A percentile compares a stretch with the other conserved stretches of the same genome.
Conservation (phyloP, 208 protist genomes). For the Trypanosoma melophagium region DNA sequence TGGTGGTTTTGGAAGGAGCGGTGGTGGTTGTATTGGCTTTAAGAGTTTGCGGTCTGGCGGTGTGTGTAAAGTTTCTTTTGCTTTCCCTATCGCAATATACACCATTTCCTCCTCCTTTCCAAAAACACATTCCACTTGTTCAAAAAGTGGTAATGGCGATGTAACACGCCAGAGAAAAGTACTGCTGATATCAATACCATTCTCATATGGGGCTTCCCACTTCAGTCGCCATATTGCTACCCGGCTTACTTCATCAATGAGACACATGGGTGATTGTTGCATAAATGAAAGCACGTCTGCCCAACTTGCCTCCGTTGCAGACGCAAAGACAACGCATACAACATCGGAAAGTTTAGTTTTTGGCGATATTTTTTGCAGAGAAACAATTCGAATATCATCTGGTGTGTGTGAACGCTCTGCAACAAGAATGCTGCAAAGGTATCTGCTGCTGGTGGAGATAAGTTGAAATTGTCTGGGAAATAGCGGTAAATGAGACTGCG, state of each 20-base stretch:
- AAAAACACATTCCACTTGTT: constrained; percentile 10
- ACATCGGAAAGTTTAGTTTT: not conserved
- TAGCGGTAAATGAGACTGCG: not conserved
- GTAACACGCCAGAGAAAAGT: constrained; percentile 12
- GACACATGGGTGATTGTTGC: not conserved
- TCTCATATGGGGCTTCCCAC: constrained; percentile 4
- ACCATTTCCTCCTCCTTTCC: not conserved
- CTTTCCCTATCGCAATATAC: not conserved
- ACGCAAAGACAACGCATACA: constrained; percentile 20
- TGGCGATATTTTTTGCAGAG: constrained; percentile 4
- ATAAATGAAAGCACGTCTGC: constrained; percentile 18
- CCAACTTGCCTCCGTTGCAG: constrained; percentile 24
- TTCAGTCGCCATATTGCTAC: constrained; percentile 16
- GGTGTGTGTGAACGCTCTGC: not conserved
- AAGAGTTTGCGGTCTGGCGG: constrained; percentile 1
- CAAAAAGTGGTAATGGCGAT: not conserved
- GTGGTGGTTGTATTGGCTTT: constrained; percentile 3
- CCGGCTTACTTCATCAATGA: not conserved
- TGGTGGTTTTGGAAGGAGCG: constrained; percentile 9
- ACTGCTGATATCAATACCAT: constrained; percentile 1
- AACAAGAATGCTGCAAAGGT: constrained; percentile 22
- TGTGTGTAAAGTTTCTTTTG: constrained; percentile 1
- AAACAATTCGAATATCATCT: constrained; percentile 12
- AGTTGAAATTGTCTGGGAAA: constrained; percentile 17
- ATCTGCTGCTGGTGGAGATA: constrained; percentile 19